Percentiles rank a stretch among this genome's conserved stretches.
phyloP scores from a whole-genome alignment of 2,329 filamentous ascomycete genomes.

The Zymoseptoria ardabiliae region DNA sequence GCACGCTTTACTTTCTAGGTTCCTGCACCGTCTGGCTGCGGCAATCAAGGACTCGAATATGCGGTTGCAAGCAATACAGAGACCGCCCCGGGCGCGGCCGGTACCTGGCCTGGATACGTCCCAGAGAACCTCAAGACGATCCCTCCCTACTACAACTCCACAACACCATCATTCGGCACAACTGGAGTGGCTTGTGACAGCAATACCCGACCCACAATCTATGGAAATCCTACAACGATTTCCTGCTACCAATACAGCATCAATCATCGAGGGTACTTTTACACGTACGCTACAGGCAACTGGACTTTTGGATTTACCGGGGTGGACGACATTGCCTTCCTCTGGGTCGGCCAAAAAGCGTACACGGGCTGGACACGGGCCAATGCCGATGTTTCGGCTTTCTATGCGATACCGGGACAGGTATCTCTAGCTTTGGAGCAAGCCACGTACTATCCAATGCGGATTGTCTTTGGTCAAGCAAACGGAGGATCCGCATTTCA shows the following conservation, averaged over 20 bases:
- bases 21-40: not conserved
- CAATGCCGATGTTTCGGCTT: constrained; percentile 9
- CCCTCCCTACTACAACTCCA: not conserved
- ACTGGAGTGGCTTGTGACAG: not conserved
- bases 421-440: not conserved
- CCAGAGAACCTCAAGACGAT: not conserved
- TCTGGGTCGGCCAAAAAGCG: constrained; percentile 22
- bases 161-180: not conserved
- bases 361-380: constrained; percentile 16
- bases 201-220: not conserved
- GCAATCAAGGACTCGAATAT: not conserved
- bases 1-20: no score
- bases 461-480: not conserved
- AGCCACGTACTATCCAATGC: not conserved
- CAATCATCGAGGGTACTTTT: constrained; percentile 17
- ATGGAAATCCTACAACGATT: not conserved
- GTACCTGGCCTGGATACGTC: not conserved
- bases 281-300: constrained; percentile 10
- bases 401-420: not conserved
- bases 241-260: constrained; percentile 1
- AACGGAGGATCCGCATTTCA: not conserved
- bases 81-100: not conserved
- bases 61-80: not conserved
- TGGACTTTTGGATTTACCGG: constrained; percentile 19
- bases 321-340: constrained; percentile 19